Percentiles rank a stretch among this genome's conserved stretches.
Conservation (phyloP, 1,284 basidiomycete species). For the Ganoderma multipileum region DNA sequence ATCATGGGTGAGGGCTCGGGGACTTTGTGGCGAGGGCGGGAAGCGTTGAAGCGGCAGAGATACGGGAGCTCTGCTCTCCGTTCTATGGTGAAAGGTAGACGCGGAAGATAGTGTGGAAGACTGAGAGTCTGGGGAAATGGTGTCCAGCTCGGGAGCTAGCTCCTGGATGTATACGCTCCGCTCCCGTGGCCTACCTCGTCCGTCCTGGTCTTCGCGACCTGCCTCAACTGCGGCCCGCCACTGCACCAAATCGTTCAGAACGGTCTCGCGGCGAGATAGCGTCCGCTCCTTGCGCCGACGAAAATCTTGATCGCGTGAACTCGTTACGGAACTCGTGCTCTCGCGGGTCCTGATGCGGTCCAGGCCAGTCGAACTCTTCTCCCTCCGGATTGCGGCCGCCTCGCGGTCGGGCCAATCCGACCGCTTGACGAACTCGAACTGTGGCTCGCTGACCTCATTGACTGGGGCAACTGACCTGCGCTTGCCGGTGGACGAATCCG, state of each 20-base stretch:
- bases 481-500: constrained; percentile 39
- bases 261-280: constrained; percentile 47
- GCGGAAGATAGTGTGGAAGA: constrained; percentile 35
- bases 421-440: constrained; percentile 81
- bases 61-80: constrained; percentile 24
- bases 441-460: constrained; percentile 64
- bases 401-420: constrained; percentile 84
- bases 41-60: constrained; percentile 50
- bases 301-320: constrained; percentile 43
- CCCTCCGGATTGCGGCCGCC: constrained; percentile 66
- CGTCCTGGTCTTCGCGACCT: constrained; percentile 44
- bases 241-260: constrained; percentile 51
- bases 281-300: constrained; percentile 46
- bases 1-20: constrained; percentile 34
- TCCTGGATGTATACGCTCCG: constrained; percentile 41
- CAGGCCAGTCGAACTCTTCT: constrained; percentile 65
- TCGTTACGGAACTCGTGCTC: constrained; percentile 41
- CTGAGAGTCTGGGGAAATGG: constrained; percentile 35
- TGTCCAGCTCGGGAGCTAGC: constrained; percentile 23
- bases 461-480: constrained; percentile 53
- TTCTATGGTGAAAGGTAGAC: constrained; percentile 34
- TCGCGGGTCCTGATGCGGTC: constrained; percentile 63
- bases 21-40: constrained; percentile 50
- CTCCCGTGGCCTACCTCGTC: constrained; percentile 68
- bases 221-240: constrained; percentile 56